Conservation (phyloP, 2,329 filamentous ascomycete genomes). For the Cytospora schulzeri region DNA sequence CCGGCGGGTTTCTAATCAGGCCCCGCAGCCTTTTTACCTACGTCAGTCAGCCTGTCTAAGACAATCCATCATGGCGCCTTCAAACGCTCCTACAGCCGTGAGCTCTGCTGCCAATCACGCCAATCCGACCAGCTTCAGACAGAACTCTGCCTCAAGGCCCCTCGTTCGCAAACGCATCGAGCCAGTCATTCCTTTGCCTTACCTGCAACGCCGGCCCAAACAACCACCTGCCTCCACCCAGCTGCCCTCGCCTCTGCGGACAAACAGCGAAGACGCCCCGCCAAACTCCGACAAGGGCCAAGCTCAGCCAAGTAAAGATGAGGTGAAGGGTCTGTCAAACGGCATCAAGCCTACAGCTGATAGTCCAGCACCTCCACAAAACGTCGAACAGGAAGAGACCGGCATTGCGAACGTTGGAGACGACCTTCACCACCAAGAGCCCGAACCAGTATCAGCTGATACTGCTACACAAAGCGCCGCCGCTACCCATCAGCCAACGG, state of each 20-base stretch:
- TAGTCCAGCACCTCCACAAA: constrained; percentile 4
- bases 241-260: constrained; percentile 23
- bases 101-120: constrained; percentile 1
- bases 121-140: constrained; percentile 2
- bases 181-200: constrained; percentile 26
- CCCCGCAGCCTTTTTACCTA: constrained; percentile 10
- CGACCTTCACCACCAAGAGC: background rate
- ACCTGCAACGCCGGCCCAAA: constrained; percentile 23
- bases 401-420: constrained; percentile 2
- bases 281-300: constrained; percentile 6
- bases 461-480: constrained; percentile 13
- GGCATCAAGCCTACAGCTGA: constrained; percentile 4
- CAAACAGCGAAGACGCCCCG: constrained; percentile 21
- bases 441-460: constrained; percentile 6
- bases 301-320: background rate
- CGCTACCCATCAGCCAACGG: constrained; percentile 14
- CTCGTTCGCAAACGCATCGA: constrained; percentile 23
- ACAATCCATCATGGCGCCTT: constrained; percentile 21
- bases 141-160: constrained; percentile 15
- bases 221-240: constrained; percentile 18
- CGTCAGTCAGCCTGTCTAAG: constrained; percentile 8
- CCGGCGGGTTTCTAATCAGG: constrained; percentile 20
- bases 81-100: constrained; percentile 11
- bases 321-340: constrained; percentile 7
- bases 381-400: constrained; percentile 10